Conservation (phyloP, 2,329 filamentous ascomycete genomes). For the Stagonosporopsis tanaceti region DNA sequence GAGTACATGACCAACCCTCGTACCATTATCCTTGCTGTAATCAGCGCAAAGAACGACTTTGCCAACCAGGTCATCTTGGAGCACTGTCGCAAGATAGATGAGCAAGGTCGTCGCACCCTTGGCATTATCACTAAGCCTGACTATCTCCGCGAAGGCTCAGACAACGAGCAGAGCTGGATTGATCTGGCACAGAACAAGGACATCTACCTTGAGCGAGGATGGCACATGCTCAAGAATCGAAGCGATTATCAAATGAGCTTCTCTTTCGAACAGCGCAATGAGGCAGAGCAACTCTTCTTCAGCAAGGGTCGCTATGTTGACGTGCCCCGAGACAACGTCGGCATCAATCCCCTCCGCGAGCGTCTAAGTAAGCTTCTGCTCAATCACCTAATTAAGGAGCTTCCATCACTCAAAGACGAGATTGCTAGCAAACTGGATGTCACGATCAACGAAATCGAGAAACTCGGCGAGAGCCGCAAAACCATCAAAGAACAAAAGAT, state of each 20-base stretch:
- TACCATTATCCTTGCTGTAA: constrained; percentile 29
- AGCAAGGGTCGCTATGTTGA: neutral
- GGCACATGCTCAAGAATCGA: constrained; percentile 64
- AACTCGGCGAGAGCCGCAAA: neutral
- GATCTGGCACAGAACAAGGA: constrained; percentile 52
- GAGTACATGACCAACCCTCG: constrained; percentile 11
- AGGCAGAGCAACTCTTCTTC: constrained; percentile 44
- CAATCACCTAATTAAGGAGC: neutral
- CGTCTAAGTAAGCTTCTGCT: constrained; percentile 1
- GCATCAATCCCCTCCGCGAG: neutral
- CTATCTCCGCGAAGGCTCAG: constrained; percentile 47
- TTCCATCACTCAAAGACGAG: neutral
- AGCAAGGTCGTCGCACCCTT: constrained; percentile 57
- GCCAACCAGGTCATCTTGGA: constrained; percentile 67
- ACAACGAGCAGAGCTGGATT: constrained; percentile 53
- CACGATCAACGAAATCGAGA: neutral
- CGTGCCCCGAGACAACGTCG: neutral
- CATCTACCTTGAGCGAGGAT: constrained; percentile 56
- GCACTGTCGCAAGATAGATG: constrained; percentile 57
- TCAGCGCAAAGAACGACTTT: constrained; percentile 55
- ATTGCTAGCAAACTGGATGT: neutral
- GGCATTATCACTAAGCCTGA: constrained; percentile 68
- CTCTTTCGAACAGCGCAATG: constrained; percentile 33
- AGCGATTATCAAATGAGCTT: constrained; percentile 42
- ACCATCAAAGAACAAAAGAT: neutral